phyloP scores from a whole-genome alignment of 345 rosid genomes.

The Gossypium sturtianum region DNA sequence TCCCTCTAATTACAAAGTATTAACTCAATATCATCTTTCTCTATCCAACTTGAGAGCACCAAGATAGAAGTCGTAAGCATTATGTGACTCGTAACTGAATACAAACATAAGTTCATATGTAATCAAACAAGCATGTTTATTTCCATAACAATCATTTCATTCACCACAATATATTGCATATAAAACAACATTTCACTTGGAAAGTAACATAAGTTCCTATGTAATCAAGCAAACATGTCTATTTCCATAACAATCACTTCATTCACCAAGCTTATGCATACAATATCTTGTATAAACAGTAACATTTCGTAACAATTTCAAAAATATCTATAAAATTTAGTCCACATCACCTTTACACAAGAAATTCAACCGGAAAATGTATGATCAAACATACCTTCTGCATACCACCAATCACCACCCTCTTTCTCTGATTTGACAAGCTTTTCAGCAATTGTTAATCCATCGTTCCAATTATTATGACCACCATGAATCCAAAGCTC shows the following conservation, averaged over 20 bases:
- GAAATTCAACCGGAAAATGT: slow-evolving; percentile 6
- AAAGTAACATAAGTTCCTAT: too few relatives aligned
- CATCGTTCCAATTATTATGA: slow-evolving; percentile 70
- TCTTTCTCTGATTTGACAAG: slow-evolving; percentile 45
- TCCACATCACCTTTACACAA: not conserved
- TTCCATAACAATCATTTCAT: too few relatives aligned
- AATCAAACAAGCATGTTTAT: too few relatives aligned
- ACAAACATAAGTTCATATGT: not conserved
- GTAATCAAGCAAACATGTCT: too few relatives aligned
- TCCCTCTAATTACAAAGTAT: not conserved
- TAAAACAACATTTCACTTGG: too few relatives aligned
- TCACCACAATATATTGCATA: too few relatives aligned
- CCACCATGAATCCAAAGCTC: slow-evolving; percentile 95
- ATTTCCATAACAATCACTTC: too few relatives aligned
- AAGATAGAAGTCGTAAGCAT: not conserved
- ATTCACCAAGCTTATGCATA: too few relatives aligned
- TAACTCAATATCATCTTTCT: not conserved
- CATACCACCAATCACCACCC: slow-evolving; percentile 80
- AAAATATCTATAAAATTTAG: not conserved
- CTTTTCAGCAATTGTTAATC: slow-evolving; percentile 56
- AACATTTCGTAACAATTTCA: not conserved
- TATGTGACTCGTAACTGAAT: not conserved
- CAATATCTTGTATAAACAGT: not conserved
- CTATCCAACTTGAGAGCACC: not conserved
- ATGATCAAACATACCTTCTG: slow-evolving; percentile 42